A percentile compares a stretch with the other conserved stretches of the same genome.
Conservation (phyloP, 129 eudicot species). For the Rutidosis leptorrhynchoides region DNA sequence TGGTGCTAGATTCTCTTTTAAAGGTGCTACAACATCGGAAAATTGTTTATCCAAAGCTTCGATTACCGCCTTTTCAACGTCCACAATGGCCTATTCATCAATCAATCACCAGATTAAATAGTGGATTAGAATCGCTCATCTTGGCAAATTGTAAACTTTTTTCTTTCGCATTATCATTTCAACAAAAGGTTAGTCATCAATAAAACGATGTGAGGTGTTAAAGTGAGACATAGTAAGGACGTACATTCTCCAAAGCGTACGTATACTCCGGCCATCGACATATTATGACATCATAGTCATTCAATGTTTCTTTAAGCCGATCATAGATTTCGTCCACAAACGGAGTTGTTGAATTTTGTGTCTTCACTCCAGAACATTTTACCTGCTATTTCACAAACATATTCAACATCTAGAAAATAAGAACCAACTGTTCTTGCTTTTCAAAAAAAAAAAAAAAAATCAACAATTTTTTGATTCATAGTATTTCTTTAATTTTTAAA, state of each 20-base stretch:
- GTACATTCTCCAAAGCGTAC: conserved; percentile 72
- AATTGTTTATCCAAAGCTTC: conserved; percentile 64
- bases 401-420: conserved; percentile 10
- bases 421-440: not conserved
- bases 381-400: conserved; percentile 42
- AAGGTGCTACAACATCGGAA: conserved; percentile 55
- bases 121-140: not conserved
- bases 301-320: conserved; percentile 62
- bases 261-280: conserved; percentile 92
- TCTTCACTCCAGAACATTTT: conserved; percentile 76
- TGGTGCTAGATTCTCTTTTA: conserved; percentile 58
- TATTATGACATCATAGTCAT: conserved; percentile 72
- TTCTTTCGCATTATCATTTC: not conserved
- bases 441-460: too few species aligned
- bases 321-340: conserved; percentile 88
- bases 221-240: conserved; percentile 17
- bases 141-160: not conserved
- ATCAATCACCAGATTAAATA: conserved; percentile 20
- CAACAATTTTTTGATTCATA: too few species aligned
- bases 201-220: not conserved
- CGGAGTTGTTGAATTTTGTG: conserved; percentile 71
- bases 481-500: not conserved
- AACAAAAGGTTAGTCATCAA: conserved; percentile 3
- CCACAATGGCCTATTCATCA: conserved; percentile 52
- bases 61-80: conserved; percentile 58